Evolutionary conservation across 148 eudicot species (phyloP).

Genomic region (Fagopyrum homotropicum): DNA sequence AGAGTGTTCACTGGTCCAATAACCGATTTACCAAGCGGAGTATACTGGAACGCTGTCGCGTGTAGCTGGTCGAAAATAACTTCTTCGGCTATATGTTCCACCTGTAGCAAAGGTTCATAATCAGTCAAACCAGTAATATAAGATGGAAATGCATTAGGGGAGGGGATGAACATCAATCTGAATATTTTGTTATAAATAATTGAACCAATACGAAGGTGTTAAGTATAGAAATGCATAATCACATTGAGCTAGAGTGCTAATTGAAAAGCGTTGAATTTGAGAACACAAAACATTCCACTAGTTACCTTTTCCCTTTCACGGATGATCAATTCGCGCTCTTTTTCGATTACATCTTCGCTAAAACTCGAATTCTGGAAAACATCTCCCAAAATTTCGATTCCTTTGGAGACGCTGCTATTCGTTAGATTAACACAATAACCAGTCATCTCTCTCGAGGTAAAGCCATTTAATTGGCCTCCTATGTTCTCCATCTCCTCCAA

Average conservation of each 20-base stretch:
- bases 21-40: conserved; percentile 53
- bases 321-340: conserved; percentile 35
- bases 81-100: conserved; percentile 29
- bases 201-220: too few species aligned
- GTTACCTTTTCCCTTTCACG: conserved; percentile 45
- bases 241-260: too few species aligned
- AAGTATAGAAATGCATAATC: too few species aligned
- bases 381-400: conserved; percentile 35
- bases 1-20: conserved; percentile 38
- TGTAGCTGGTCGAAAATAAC: conserved; percentile 61
- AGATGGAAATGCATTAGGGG: neutral
- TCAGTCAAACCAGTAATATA: conserved; percentile 7
- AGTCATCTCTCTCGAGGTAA: conserved; percentile 32
- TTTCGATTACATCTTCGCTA: conserved; percentile 21
- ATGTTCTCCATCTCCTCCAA: conserved; percentile 39
- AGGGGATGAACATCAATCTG: neutral
- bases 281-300: too few species aligned
- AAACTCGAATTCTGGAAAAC: conserved; percentile 41
- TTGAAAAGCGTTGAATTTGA: neutral
- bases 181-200: neutral
- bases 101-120: conserved; percentile 21
- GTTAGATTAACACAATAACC: conserved; percentile 21
- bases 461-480: conserved; percentile 38
- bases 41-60: conserved; percentile 65
- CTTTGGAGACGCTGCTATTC: conserved; percentile 25